phyloP scores from a whole-genome alignment of 345 rosid species.

The Salix arbutifolia region DNA sequence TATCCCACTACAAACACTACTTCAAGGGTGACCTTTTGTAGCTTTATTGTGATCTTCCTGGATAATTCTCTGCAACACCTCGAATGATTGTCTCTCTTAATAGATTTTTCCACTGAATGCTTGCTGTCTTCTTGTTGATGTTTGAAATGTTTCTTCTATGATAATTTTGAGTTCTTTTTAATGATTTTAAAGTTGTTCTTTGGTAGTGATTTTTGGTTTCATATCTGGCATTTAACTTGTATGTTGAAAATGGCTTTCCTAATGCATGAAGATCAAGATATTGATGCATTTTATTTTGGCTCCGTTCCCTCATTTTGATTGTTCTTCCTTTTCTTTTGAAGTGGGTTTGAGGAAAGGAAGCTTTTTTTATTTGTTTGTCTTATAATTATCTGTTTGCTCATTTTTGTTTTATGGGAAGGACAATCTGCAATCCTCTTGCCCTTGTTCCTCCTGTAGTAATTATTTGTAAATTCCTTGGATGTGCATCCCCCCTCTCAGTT shows the following conservation, averaged over 20 bases:
- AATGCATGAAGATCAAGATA: neutral
- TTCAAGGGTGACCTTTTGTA: too few species aligned
- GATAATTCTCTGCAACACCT: too few species aligned
- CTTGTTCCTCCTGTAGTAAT: neutral
- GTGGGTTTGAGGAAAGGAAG: neutral
- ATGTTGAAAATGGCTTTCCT: neutral
- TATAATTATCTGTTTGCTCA: neutral
- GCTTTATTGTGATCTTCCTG: too few species aligned
- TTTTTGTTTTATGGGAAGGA: neutral
- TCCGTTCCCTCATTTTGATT: neutral
- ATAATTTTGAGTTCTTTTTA: too few species aligned
- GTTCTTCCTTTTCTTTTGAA: neutral
- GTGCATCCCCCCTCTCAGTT: neutral
- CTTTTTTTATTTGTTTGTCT: neutral
- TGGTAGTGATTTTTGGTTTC: neutral
- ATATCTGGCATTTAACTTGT: neutral
- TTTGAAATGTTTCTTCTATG: too few species aligned
- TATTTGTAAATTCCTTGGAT: neutral
- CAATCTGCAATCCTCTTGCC: neutral
- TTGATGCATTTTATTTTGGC: neutral
- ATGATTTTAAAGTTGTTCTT: too few species aligned
- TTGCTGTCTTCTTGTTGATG: too few species aligned
- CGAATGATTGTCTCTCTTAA: too few species aligned
- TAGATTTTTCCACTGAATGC: too few species aligned
- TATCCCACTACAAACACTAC: too few species aligned